Conservation (phyloP, 2,329 filamentous ascomycete genomes). For the Trichoderma sp. region DNA sequence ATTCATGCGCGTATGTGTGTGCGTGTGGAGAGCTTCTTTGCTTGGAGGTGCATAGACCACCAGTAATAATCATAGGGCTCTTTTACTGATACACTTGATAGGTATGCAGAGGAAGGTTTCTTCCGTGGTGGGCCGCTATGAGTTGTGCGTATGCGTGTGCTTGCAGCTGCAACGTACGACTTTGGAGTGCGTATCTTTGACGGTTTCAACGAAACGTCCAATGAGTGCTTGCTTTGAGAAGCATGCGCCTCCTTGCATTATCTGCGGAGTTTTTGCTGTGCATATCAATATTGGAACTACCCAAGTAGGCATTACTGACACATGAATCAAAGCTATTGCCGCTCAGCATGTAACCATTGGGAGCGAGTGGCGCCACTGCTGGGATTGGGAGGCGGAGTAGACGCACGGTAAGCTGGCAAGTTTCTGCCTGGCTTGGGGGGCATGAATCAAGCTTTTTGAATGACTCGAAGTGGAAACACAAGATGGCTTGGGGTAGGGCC, state of each 20-base stretch:
- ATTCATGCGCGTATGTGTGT: slow-evolving; percentile 1
- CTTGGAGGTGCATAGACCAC: slow-evolving; percentile 1
- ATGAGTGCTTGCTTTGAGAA: neutral
- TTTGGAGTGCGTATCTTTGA: neutral
- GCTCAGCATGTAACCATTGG: neutral
- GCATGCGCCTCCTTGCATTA: neutral
- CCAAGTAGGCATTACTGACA: neutral
- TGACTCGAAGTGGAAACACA: neutral
- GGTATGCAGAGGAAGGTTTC: neutral
- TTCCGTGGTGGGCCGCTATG: neutral
- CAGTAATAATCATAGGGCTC: neutral
- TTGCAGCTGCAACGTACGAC: neutral
- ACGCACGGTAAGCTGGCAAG: neutral
- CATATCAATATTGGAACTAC: neutral
- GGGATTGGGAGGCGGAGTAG: neutral
- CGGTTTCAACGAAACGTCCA: neutral
- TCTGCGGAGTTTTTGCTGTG: neutral
- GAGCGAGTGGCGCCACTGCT: neutral
- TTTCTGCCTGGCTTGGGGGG: neutral
- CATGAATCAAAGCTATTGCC: neutral
- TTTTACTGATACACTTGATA: neutral
- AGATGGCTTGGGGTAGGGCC: neutral
- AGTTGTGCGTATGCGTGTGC: neutral
- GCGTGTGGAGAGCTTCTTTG: neutral
- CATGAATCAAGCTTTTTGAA: neutral